Evolutionary conservation across 2,329 filamentous ascomycete genomes (phyloP), one percentile per base, ranked within the genome.

Genomic region (Dryadomyces quercivorus): DNA sequence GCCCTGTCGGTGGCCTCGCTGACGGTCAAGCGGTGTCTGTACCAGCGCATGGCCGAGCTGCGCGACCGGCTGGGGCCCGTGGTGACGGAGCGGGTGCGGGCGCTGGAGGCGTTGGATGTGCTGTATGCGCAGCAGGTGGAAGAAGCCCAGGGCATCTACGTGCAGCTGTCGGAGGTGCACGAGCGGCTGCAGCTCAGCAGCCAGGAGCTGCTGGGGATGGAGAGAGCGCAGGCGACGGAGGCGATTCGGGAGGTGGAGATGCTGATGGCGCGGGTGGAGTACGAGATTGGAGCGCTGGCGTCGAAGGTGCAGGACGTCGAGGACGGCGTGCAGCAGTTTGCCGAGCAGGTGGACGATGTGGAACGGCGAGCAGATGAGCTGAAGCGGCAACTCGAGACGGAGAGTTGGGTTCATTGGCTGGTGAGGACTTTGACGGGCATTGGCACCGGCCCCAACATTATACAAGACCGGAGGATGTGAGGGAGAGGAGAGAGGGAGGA

Each of bases 281-380:
- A 97, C 67, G 92, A 96, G 72, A 84, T 96, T 58, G 81, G 85
- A 57, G 82, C 83, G 16, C 72, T 97, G n/a, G 76, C 82, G 50
- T 82, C 84, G 50, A 89, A 89, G 62, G 85, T 95, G 10, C 78
- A 87, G 62, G 92, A 97, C 64, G 86, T 95, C 9, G 90, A 95
- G 64, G 86, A 89, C 58, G 87, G 86, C 1, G 81, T 95, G 0
- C 72, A 71, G 12, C 85, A 90, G 58, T 94, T 95, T 66, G 87
- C 91, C 67, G 76, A 80, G 50, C 86, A 91, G 66, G 86, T 93
- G 1, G 72, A 78, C 48, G 84, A 88, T 53, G 77, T 88, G 50
- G 88, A 86, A 72, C 74, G 68, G 44, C 72, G 81, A 43, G 80
- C 85, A 1, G 75, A 80, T 44, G 78, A 81, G 60, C 67, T 90